phyloP scores from a whole-genome alignment of 345 rosid species.

The Eucalyptus sp. region DNA sequence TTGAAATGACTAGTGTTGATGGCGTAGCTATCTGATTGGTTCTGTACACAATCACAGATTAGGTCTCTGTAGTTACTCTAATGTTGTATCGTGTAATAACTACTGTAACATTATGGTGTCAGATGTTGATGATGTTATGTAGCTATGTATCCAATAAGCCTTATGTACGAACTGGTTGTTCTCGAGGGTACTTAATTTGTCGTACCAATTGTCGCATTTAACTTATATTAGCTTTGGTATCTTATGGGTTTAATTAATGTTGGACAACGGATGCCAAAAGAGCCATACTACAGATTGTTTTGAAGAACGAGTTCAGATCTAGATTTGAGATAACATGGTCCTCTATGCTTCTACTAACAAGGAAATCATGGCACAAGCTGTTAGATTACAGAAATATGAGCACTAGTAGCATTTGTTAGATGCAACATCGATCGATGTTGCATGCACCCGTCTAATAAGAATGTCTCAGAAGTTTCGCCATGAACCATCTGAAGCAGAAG shows the following conservation, averaged over 20 bases:
- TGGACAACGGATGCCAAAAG: background rate
- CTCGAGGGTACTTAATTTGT: background rate
- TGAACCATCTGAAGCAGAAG: background rate
- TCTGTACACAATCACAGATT: constrained; percentile 2
- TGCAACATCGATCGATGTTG: background rate
- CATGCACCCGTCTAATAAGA: background rate
- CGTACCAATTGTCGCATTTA: background rate
- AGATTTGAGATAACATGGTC: background rate
- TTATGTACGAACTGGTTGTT: background rate
- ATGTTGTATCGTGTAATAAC: background rate
- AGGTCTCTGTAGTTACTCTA: constrained; percentile 5
- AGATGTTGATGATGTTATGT: background rate
- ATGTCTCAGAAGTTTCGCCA: background rate
- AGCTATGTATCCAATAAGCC: background rate
- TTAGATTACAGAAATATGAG: background rate
- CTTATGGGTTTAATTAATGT: background rate
- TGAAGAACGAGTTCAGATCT: background rate
- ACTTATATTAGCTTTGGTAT: background rate
- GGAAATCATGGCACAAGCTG: background rate
- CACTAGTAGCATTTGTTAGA: background rate
- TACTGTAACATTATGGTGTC: constrained; percentile 1
- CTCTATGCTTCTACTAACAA: background rate
- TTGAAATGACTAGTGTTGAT: constrained; percentile 5
- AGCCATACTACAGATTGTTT: background rate
- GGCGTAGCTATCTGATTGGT: constrained; percentile 17